These are phyloP conservation scores for Tubosaeta sp. DNA, from an alignment of 768 basidiomycete genomes.

Conservation along the genomic window DNA sequence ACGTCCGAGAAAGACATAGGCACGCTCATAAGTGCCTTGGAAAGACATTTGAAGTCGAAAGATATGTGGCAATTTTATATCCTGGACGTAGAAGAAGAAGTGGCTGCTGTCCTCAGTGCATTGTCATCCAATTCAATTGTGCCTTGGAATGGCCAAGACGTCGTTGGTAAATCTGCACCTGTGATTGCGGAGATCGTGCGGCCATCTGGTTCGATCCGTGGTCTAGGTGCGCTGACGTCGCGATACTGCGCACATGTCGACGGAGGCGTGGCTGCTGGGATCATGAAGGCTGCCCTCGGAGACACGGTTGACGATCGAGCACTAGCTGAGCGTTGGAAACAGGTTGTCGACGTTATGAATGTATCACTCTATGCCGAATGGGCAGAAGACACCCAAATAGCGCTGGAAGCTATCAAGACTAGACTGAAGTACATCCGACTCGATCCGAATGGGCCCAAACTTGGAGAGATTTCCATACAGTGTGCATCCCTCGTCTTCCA, in stretches of 20 bases:
- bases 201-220: slow-evolving; percentile 49
- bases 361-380: slow-evolving; percentile 84
- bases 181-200: slow-evolving; percentile 67
- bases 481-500: slow-evolving; percentile 36
- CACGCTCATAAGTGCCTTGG: slow-evolving; percentile 59
- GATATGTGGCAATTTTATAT: slow-evolving; percentile 95
- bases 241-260: slow-evolving; percentile 69
- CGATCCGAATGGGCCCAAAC: slow-evolving; percentile 76
- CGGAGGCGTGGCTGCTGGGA: slow-evolving; percentile 61
- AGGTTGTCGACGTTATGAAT: slow-evolving; percentile 82
- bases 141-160: slow-evolving; percentile 57
- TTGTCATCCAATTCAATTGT: slow-evolving; percentile 34
- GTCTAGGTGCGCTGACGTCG: slow-evolving; percentile 55
- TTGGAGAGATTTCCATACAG: slow-evolving; percentile 75
- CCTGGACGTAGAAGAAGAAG: slow-evolving; percentile 66
- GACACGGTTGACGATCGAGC: slow-evolving; percentile 44
- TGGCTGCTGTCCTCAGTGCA: slow-evolving; percentile 43
- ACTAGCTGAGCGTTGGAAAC: slow-evolving; percentile 68
- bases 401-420: slow-evolving; percentile 70
- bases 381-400: slow-evolving; percentile 74
- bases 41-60: slow-evolving; percentile 54
- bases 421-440: slow-evolving; percentile 77
- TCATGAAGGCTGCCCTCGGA: slow-evolving; percentile 65
- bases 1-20: slow-evolving; percentile 66
- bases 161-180: slow-evolving; percentile 54